Conservation (phyloP, 164 flowering plant species). For the Aristolochia contorta region DNA sequence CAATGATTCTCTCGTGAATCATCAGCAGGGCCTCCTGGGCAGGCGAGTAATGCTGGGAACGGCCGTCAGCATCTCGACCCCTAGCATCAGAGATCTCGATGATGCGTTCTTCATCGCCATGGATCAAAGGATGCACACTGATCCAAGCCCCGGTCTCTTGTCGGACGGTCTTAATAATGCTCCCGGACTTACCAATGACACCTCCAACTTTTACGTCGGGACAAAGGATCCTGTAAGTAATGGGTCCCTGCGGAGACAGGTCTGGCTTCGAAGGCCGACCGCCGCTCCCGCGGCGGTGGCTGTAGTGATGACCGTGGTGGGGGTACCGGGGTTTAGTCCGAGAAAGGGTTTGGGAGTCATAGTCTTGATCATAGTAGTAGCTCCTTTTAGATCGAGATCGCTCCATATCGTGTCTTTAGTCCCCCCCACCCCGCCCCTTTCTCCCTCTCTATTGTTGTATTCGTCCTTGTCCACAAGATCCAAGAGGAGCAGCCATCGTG, state of each 20-base stretch:
- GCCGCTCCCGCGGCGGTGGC: constrained; percentile 35
- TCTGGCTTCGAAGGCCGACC: constrained; percentile 29
- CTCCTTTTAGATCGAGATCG: constrained; percentile 88
- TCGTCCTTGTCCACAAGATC: neutral
- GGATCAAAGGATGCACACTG: constrained; percentile 69
- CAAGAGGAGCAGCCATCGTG: neutral
- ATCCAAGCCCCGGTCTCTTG: constrained; percentile 98
- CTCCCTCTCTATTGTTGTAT: neutral
- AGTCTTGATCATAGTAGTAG: constrained; percentile 76
- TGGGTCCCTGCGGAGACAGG: constrained; percentile 31
- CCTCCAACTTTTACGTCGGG: constrained; percentile 78
- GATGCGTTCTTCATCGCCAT: constrained; percentile 88
- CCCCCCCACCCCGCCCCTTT: neutral
- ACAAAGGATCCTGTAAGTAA: constrained; percentile 72
- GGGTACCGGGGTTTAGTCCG: constrained; percentile 50
- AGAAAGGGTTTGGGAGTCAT: constrained; percentile 38
- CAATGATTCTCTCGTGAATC: constrained; percentile 88
- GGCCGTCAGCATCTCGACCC: constrained; percentile 73
- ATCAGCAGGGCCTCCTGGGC: constrained; percentile 82
- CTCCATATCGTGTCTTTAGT: constrained; percentile 35
- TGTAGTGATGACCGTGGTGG: constrained; percentile 17
- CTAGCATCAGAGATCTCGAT: constrained; percentile 86
- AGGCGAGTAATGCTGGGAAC: constrained; percentile 67
- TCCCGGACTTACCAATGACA: constrained; percentile 90
- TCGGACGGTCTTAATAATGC: constrained; percentile 73